Evolutionary conservation across 169 alveolate genomes (phyloP), one percentile per base, ranked within the genome.

Genomic region (Plasmodium falciparum): DNA sequence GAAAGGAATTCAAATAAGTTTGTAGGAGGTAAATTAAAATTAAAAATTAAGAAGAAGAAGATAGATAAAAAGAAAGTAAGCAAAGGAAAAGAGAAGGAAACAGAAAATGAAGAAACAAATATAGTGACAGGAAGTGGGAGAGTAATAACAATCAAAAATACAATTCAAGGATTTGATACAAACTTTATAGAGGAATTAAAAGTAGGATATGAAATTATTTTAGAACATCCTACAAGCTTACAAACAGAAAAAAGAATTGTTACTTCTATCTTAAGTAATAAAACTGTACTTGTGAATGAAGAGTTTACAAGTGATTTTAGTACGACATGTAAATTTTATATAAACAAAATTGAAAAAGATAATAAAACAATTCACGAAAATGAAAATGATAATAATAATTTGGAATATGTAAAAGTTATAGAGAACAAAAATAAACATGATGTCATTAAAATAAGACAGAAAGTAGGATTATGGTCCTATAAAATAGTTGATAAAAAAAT

Each of bases 401-500:
- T 83, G 50, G 17, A 83, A 33, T 83, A 83, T 59, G 91, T 86
- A 3, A 83, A 83, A 20, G 85, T 83, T 3, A 33, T 83, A 24
- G 67, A 83, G 6, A 73, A 47, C 11, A 49, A 45, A 49, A 66
- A 71, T 9, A 83, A 70, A 29, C 74, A 83, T 15, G 91, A 83
- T 63, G 73, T 58, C n/a, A 75, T 94, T 29, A 89, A 93, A 58
- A 86, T 94, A 20, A 67, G 96, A 22, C 88, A 94, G 89, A 94
- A 94, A 69, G 65, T 93, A 13, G 96, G 96, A 0, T 89, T 94
- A 91, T 94, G 96, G 96, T 88, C 95, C 33, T 94, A 94, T 91
- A 92, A 73, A 58, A 88, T 75, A n/a, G 92, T 89, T 11, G 93
- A 94, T 56, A 94, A 94, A 72, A 92, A 74, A n/a, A 90, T 94